phyloP scores from a whole-genome alignment of 306 rosid genomes.

The Lupinus albus region DNA sequence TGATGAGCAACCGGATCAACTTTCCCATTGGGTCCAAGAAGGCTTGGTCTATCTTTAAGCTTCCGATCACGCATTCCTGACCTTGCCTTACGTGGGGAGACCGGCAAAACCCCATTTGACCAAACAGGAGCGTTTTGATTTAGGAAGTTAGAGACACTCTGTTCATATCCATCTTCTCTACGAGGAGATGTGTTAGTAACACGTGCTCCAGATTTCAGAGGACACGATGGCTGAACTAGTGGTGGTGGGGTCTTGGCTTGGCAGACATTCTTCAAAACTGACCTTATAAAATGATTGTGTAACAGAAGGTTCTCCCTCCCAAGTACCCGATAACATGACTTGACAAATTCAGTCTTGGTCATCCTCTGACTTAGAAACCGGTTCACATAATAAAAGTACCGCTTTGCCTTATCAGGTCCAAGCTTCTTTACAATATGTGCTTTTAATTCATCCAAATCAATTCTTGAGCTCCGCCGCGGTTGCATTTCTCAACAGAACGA shows the following conservation, averaged over 20 bases:
- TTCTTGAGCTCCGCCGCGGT: slow-evolving; percentile 80
- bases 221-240: slow-evolving; percentile 43
- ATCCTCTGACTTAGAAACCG: slow-evolving; percentile 81
- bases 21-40: slow-evolving; percentile 94
- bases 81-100: slow-evolving; percentile 72
- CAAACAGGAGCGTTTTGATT: slow-evolving; percentile 61
- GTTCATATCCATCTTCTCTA: slow-evolving; percentile 75
- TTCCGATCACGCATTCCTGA: slow-evolving; percentile 76
- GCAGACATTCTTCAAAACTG: slow-evolving; percentile 87
- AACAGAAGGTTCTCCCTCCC: slow-evolving; percentile 81
- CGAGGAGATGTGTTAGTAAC: slow-evolving; percentile 61
- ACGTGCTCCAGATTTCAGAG: slow-evolving; percentile 55
- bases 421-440: slow-evolving; percentile 78
- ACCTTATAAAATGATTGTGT: slow-evolving; percentile 78
- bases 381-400: slow-evolving; percentile 69
- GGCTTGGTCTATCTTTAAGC: slow-evolving; percentile 89
- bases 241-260: slow-evolving; percentile 83
- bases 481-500: slow-evolving; percentile 81
- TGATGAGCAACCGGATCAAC: slow-evolving; percentile 57
- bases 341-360: slow-evolving; percentile 82
- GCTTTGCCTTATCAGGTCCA: slow-evolving; percentile 71
- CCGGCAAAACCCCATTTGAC: slow-evolving; percentile 84
- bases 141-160: slow-evolving; percentile 50
- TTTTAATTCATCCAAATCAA: slow-evolving; percentile 88
- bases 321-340: slow-evolving; percentile 61